Evolutionary conservation across 1,284 basidiomycete species (phyloP).

Genomic region (Flammula alnicola): DNA sequence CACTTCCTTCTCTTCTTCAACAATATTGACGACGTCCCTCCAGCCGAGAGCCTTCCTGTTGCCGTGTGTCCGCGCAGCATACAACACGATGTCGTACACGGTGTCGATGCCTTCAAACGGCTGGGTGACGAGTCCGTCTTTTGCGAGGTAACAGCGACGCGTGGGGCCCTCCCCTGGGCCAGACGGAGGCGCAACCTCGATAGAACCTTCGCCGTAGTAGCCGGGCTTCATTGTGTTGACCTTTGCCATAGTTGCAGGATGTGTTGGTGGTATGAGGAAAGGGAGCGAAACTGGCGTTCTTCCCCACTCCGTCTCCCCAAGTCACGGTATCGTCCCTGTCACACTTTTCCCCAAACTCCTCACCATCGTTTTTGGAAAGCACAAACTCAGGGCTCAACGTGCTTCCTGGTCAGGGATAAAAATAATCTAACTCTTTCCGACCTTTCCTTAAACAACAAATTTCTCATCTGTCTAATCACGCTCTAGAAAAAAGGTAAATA

Average conservation of each 20-base stretch:
- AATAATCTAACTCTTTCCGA: too few relatives aligned
- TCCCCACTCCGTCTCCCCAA: neutral
- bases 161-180: slow-evolving; percentile 47
- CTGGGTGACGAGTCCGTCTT: slow-evolving; percentile 73
- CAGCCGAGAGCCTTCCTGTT: slow-evolving; percentile 78
- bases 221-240: slow-evolving; percentile 35
- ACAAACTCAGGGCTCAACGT: too few relatives aligned
- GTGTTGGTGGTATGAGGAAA: slow-evolving; percentile 11
- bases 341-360: neutral
- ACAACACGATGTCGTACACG: slow-evolving; percentile 79
- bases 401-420: too few relatives aligned
- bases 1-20: slow-evolving; percentile 92
- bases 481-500: too few relatives aligned
- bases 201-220: slow-evolving; percentile 39
- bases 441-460: too few relatives aligned
- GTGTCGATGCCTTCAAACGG: slow-evolving; percentile 85
- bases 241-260: slow-evolving; percentile 29
- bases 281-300: neutral
- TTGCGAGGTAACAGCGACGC: slow-evolving; percentile 69
- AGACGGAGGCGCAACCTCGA: slow-evolving; percentile 32
- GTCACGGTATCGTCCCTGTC: slow-evolving; percentile 1
- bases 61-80: slow-evolving; percentile 78
- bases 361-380: too few relatives aligned
- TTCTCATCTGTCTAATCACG: too few relatives aligned
- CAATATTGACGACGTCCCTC: slow-evolving; percentile 74